phyloP scores from a whole-genome alignment of 441 rosid genomes.

The Arabidopsis lyrata region DNA sequence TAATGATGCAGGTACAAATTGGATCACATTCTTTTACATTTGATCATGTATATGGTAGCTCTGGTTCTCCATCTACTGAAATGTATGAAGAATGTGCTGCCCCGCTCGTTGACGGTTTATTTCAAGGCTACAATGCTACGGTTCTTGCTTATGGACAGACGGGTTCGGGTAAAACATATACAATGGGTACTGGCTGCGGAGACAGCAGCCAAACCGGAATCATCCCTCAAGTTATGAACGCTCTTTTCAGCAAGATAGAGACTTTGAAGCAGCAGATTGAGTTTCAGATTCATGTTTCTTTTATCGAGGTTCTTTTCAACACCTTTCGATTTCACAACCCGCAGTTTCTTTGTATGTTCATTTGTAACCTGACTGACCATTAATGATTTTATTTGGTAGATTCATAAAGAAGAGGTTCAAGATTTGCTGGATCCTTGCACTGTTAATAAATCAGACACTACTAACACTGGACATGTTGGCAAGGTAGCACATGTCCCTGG shows the following conservation, averaged over 20 bases:
- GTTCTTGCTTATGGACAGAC: constrained; percentile 99
- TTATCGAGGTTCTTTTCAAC: constrained; percentile 77
- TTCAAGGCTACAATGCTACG: constrained; percentile 98
- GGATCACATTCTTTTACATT: constrained; percentile 96
- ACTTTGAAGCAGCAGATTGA: constrained; percentile 73
- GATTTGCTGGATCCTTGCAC: constrained; percentile 86
- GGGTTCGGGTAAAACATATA: constrained; percentile 98
- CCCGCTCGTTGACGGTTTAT: constrained; percentile 92
- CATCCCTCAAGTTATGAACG: constrained; percentile 88
- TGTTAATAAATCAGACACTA: constrained; percentile 66
- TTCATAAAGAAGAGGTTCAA: constrained; percentile 96
- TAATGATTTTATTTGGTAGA: constrained; percentile 53
- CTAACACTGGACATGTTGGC: constrained; percentile 47
- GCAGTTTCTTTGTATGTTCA: neutral
- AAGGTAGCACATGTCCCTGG: constrained; percentile 73
- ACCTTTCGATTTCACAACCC: neutral
- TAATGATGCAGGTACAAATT: constrained; percentile 74
- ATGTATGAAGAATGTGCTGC: constrained; percentile 90
- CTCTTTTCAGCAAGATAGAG: constrained; percentile 84
- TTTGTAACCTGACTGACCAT: neutral
- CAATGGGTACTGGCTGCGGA: constrained; percentile 97
- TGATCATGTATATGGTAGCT: constrained; percentile 95
- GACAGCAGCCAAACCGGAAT: constrained; percentile 82
- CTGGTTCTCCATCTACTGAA: constrained; percentile 69
- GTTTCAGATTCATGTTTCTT: constrained; percentile 92